A percentile compares a stretch with the other conserved stretches of the same genome.
These are phyloP conservation scores for Delonix regia DNA, from an alignment of 306 rosid species.

Conservation along the genomic window DNA sequence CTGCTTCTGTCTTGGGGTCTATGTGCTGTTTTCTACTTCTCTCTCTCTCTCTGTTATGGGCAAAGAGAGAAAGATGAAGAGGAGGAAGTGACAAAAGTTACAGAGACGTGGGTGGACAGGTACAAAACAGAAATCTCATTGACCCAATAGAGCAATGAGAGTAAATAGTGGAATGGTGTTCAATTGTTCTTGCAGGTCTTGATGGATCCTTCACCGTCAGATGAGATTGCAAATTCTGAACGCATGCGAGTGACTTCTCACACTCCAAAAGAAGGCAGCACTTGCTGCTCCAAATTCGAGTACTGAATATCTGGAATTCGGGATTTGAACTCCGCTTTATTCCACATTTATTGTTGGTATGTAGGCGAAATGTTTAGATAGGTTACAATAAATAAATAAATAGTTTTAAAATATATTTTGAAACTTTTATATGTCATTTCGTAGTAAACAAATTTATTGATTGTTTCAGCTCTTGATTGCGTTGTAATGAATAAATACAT, in stretches of 20 bases:
- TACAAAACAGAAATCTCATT: neutral
- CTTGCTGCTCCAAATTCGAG: neutral
- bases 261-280: neutral
- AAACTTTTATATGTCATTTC: too few species aligned
- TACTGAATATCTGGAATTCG: neutral
- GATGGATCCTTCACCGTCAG: conserved; percentile 38
- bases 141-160: conserved; percentile 5
- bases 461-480: too few species aligned
- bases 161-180: neutral
- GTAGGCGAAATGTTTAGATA: neutral
- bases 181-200: conserved; percentile 7
- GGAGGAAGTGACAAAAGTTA: conserved; percentile 32
- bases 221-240: neutral
- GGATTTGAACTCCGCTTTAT: neutral
- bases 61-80: conserved; percentile 15
- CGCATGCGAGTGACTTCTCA: neutral
- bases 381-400: too few species aligned
- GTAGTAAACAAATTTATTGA: too few species aligned
- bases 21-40: neutral
- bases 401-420: too few species aligned
- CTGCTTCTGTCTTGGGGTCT: neutral
- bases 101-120: conserved; percentile 22
- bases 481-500: too few species aligned
- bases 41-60: neutral
- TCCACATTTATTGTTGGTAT: neutral